Evolutionary conservation across 257 asterid species (phyloP).

Genomic region (Jasminum sambac): DNA sequence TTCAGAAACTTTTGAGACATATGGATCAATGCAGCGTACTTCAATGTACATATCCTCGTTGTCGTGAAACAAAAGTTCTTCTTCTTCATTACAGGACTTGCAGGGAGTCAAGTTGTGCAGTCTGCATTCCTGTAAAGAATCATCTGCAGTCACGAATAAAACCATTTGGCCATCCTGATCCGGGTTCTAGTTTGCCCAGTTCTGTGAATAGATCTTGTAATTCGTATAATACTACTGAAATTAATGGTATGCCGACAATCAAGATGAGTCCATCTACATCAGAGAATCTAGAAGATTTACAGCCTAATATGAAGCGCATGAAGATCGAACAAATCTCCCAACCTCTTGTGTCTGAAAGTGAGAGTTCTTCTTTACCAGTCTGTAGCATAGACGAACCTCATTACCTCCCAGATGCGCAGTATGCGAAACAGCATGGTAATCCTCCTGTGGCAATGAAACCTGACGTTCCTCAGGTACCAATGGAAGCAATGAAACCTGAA

Average conservation of each 20-base stretch:
- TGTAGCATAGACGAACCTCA: constrained; percentile 48
- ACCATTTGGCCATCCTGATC: constrained; percentile 45
- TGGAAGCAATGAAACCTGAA: constrained; percentile 60
- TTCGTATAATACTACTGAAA: constrained; percentile 50
- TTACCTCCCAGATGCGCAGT: constrained; percentile 35
- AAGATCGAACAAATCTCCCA: constrained; percentile 75
- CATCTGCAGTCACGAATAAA: constrained; percentile 57
- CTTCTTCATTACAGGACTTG: constrained; percentile 64
- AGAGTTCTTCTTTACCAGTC: constrained; percentile 40
- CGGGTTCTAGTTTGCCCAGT: constrained; percentile 44
- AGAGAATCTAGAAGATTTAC: constrained; percentile 63
- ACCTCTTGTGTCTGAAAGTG: constrained; percentile 48
- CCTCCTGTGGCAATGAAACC: constrained; percentile 42
- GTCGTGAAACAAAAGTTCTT: constrained; percentile 55
- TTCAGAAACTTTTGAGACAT: constrained; percentile 73
- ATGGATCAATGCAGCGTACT: constrained; percentile 58
- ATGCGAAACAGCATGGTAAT: constrained; percentile 40
- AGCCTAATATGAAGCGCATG: constrained; percentile 78
- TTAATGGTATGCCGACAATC: constrained; percentile 38
- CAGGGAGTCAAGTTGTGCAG: constrained; percentile 73
- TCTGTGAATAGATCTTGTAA: constrained; percentile 51
- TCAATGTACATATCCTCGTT: constrained; percentile 73
- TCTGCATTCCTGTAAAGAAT: constrained; percentile 80
- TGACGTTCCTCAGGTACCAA: constrained; percentile 52
- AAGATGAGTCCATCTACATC: constrained; percentile 45